Evolutionary conservation across 768 basidiomycete genomes (phyloP), one percentile per base, ranked within the genome.

Genomic region (Tephrocybe sp.): DNA sequence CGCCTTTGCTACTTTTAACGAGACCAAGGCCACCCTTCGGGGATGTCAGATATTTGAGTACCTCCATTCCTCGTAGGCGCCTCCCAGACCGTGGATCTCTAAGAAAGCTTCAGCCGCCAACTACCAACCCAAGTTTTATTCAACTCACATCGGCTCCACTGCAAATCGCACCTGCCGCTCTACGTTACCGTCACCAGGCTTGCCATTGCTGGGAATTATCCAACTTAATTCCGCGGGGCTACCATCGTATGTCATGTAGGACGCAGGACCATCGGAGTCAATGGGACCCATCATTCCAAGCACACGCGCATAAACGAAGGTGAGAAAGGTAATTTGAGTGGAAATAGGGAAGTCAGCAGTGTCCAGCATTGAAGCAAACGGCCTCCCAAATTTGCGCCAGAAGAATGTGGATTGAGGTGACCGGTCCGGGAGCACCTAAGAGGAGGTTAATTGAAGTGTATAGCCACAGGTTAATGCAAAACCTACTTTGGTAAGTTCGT

Each of bases 201-300:
- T 61, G 19, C 34, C 48, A 21, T 49, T 47, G 21, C 53, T 56
- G 23, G 66, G 66, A 33, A 65, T 58, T 1, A 66, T 60, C 66
- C 66, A 68, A 40, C 66, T 68, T 19, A 68, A 45, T 53, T 68
- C 66, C 11, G 64, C 63, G 3, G 66, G 66, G 48, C 65, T 62
- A 15, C 65, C 65, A 38, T 68, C 66, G 44, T 60, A 58, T 37
- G 66, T 68, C 65, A 68, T 66, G 47, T 64, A 40, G 5, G 64
- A 61, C 11, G 56, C 58, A 37, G 60, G 47, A 29, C 60, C 61
- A 4, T 45, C 16, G 15, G 42, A 40, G 21, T 62, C 59, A 4
- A 52, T 39, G 6, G 66, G 64, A 18, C 65, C 64, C 64, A 68
- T 64, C 54, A 68, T 60, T 25, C 59, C 61, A 22, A 65, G 48